Conservation (phyloP, 176 grass and related monocot genomes). For the Urochloa ruziziensis region DNA sequence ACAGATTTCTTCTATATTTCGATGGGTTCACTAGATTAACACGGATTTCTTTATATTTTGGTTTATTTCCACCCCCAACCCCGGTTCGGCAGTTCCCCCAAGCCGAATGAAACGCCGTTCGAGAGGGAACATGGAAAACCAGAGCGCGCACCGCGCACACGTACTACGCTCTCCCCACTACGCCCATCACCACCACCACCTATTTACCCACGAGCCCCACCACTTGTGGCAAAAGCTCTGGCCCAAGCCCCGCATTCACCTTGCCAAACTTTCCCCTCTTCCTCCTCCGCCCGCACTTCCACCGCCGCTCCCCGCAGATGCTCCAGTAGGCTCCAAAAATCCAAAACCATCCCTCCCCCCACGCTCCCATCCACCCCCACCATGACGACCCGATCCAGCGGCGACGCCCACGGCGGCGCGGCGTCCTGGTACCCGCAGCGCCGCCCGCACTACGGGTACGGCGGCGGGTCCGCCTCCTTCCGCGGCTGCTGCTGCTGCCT, state of each 20-base stretch:
- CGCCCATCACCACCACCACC: neutral
- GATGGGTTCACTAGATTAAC: too few species aligned
- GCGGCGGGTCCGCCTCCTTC: conserved; percentile 71
- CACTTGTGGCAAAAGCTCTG: conserved; percentile 1
- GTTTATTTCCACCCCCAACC: neutral
- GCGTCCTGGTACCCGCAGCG: conserved; percentile 39
- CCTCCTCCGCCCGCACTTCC: conserved; percentile 4
- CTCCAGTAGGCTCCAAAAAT: conserved; percentile 45
- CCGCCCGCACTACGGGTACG: conserved; percentile 68
- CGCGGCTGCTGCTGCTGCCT: conserved; percentile 97
- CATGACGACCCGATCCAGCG: conserved; percentile 57
- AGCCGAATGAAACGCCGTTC: conserved; percentile 15
- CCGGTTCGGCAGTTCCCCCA: neutral
- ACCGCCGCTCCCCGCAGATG: neutral
- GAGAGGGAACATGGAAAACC: neutral
- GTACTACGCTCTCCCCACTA: conserved; percentile 10
- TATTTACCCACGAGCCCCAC: neutral
- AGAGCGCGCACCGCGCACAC: neutral
- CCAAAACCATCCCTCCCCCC: conserved; percentile 13
- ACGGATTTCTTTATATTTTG: too few species aligned
- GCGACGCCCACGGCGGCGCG: conserved; percentile 25
- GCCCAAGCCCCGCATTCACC: neutral
- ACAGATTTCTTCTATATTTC: too few species aligned
- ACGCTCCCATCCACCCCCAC: conserved; percentile 4
- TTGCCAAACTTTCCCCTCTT: conserved; percentile 40